Evolutionary conservation across 805 yeast species (phyloP), one percentile per base, ranked within the genome.

Genomic region (Candida koratica): DNA sequence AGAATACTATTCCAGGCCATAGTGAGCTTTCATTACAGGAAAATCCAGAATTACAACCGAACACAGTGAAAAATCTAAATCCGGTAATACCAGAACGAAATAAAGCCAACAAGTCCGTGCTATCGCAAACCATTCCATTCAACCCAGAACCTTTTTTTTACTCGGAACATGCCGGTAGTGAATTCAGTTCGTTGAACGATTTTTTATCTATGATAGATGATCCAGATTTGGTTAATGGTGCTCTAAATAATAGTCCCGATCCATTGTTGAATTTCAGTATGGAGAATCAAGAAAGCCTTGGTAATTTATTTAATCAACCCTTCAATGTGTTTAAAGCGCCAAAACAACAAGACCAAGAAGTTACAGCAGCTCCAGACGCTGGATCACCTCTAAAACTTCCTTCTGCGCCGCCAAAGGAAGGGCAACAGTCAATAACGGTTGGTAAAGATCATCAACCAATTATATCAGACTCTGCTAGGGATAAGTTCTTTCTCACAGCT

Each of bases 131-230:
- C 1, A 51, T 64, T 37, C 63, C 68, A 4, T 68, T 62, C 55
- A 53, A 73, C 47, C 85, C 79, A 40, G 84, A 79, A 44, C 93
- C 95, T 0, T 76, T 83, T 39, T 88, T 88, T 61, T 82, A 78
- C 44, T 84, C 95, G 0, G 96, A 88, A 50, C 94, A 88, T 54
- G 95, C 93, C 0, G 95, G 95, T 2, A 81, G 93, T 14, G 97
- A 89, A 60, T 88, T 89, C 53, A 79, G 87, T 43, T 87, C 96
- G 1, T 66, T 89, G 46, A 87, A 87, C 41, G 96, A 89, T 53
- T 89, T 89, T 50, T 63, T 89, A 35, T 79, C 89, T 1, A 85
- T 89, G 85, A 75, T 89, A 30, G 96, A 89, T 49, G 96, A 88
- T 52, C 84, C 89, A 0, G 84, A 79, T 35, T 61, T 80, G 50